Evolutionary conservation across 225 moss, liverwort and hornwort species (phyloP), one percentile per base, ranked within the genome.

Genomic region (Ulota crispa): DNA sequence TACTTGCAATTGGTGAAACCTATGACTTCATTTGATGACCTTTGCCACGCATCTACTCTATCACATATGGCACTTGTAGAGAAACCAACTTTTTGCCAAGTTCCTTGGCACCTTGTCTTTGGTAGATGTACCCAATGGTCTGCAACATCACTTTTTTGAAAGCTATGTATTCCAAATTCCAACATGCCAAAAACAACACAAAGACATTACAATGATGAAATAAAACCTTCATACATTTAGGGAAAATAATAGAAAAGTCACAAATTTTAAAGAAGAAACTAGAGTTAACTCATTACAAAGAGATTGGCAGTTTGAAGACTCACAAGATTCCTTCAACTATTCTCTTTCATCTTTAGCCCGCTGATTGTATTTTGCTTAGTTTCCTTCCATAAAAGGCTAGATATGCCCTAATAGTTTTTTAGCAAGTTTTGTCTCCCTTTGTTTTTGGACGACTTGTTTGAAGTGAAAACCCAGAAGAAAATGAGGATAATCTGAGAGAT

Each of bases 41-140:
- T 88, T 98, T 98, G 78, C 94, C 88, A 27, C 94, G 95, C 75
- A 98, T 77, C 97, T 93, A n/a, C 83, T 98, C 95, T 3, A 65
- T 89, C 45, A 93, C 69, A 68, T 87, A 95, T 5, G 97, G 95
- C 72, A 98, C 86, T 37, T 94, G 93, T 20, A 95, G 62, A 50
- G 88, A 88, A 18, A 20, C 14, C 0, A 83, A 68, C 57, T 92
- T 95, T 83, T 94, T 98, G 81, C 95, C 95, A 1, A 95, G 89
- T 85, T 92, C 93, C 74, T 92, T 98, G 7, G 92, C 89, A 74
- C 84, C 95, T 85, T 95, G 93, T 78, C 97, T 92, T 27, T 83
- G 80, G 83, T 98, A 98, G 53, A 93, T 92, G 76, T 93, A 94
- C 31, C 97, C 97, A 83, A 95, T 93, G 42, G 97, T 95, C 7